A percentile compares a stretch with the other conserved stretches of the same genome.
Evolutionary conservation across 768 basidiomycete species (phyloP).

Genomic region (Suillus subalutaceus): DNA sequence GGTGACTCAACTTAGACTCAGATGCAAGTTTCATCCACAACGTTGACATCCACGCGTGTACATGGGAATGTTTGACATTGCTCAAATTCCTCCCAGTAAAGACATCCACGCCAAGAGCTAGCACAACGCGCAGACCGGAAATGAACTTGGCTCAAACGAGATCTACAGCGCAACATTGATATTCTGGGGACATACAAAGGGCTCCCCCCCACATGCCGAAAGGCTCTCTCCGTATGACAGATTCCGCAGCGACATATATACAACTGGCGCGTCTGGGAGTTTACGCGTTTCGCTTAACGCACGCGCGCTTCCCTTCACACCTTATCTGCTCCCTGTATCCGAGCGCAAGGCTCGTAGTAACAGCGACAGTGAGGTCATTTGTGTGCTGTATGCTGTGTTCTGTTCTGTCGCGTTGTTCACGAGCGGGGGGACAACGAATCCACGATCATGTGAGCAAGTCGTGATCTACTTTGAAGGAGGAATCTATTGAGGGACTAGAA

Average conservation of each 20-base stretch:
- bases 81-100: background rate
- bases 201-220: background rate
- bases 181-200: background rate
- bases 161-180: no score
- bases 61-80: background rate
- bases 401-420: background rate
- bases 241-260: background rate
- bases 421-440: background rate
- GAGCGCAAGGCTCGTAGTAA: background rate
- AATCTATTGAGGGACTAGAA: no score
- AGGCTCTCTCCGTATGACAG: background rate
- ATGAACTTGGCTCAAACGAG: no score
- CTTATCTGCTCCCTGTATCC: background rate
- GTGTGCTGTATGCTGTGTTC: background rate
- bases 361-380: background rate
- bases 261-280: background rate
- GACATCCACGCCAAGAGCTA: background rate
- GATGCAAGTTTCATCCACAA: background rate
- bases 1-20: background rate
- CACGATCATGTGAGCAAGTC: background rate
- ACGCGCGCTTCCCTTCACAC: background rate
- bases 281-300: background rate
- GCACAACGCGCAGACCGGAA: no score
- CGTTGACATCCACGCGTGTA: background rate
- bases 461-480: background rate